These are phyloP conservation scores for Candida tallmaniae DNA, from an alignment of 805 yeast genomes.

Conservation along the genomic window DNA sequence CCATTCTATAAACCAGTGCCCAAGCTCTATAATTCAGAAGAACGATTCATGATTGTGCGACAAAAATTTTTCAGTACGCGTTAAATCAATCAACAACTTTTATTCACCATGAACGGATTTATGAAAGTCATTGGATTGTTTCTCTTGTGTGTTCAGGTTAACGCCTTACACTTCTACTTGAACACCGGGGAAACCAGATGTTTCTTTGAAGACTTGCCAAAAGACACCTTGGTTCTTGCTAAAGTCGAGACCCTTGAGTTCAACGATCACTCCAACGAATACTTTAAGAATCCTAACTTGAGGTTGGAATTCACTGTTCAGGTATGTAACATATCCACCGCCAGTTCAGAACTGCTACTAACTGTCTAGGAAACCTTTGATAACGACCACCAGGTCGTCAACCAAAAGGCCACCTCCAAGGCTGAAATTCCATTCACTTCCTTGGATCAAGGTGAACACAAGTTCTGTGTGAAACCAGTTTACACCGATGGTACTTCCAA, in stretches of 20 bases:
- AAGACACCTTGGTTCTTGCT: constrained; percentile 78
- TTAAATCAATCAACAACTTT: no score
- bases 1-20: no score
- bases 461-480: constrained; percentile 60
- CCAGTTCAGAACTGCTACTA: not conserved
- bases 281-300: constrained; percentile 51
- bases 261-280: constrained; percentile 43
- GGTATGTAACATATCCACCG: constrained; percentile 14
- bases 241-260: constrained; percentile 63
- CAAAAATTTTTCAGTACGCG: no score
- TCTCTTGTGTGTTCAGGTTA: constrained; percentile 14
- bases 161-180: constrained; percentile 73
- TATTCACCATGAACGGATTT: no score
- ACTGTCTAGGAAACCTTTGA: constrained; percentile 53
- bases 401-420: constrained; percentile 54
- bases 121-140: no score
- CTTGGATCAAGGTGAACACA: constrained; percentile 79
- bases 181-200: constrained; percentile 75
- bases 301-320: constrained; percentile 67
- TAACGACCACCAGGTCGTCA: constrained; percentile 70
- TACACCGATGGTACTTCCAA: constrained; percentile 61
- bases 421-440: constrained; percentile 82
- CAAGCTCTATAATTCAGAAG: no score
- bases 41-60: no score
- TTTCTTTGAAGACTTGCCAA: constrained; percentile 76